phyloP scores from a whole-genome alignment of 257 asterid species.

The Scutellaria minor region DNA sequence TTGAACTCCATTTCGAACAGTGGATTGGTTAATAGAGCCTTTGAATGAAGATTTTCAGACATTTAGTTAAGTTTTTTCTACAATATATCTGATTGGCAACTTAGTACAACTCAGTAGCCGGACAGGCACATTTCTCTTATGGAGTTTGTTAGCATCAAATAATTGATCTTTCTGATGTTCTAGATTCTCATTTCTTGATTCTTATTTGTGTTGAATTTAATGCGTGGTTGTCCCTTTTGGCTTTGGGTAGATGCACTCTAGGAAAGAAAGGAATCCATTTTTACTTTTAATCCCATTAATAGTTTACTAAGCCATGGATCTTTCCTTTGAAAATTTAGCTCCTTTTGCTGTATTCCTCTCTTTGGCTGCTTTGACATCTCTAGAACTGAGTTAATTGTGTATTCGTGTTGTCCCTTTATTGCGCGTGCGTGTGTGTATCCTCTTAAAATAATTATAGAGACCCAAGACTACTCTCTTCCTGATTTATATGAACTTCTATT shows the following conservation, averaged over 20 bases:
- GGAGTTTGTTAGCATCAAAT: conserved; percentile 34
- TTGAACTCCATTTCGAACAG: too few species aligned
- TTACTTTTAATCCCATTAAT: not conserved
- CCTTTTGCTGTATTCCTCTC: not conserved
- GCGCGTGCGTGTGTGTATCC: not conserved
- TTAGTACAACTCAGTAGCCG: too few species aligned
- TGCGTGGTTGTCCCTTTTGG: not conserved
- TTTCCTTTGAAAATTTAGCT: not conserved
- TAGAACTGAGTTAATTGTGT: not conserved
- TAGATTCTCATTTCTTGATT: not conserved
- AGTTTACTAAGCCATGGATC: not conserved
- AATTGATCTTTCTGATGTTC: not conserved
- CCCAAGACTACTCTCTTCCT: not conserved
- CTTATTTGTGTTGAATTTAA: not conserved
- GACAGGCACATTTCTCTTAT: not conserved
- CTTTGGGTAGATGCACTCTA: not conserved
- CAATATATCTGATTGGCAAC: too few species aligned
- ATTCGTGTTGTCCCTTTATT: not conserved
- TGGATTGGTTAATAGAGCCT: too few species aligned
- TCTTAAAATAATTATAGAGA: not conserved
- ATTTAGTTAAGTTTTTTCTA: too few species aligned
- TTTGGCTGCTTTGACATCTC: conserved; percentile 27
- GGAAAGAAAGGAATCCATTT: not conserved
- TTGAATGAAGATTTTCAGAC: too few species aligned
- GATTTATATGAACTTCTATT: not conserved